Percentiles rank a stretch among this genome's conserved stretches.
Conservation (phyloP, 345 rosid species). For the Cochlearia excelsa region DNA sequence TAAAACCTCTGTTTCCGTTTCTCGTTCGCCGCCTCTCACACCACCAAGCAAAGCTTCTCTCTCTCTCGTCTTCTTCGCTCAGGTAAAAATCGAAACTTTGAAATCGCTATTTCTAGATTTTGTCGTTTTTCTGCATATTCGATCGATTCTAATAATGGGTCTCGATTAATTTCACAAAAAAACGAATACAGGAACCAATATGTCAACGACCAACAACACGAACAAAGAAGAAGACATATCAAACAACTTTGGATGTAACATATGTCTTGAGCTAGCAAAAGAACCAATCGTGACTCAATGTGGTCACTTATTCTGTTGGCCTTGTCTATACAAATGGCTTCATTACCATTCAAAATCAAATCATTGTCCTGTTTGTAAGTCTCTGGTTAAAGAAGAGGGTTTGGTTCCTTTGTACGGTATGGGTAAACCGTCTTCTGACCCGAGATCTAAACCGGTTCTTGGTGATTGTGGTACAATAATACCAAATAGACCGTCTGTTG, state of each 20-base stretch:
- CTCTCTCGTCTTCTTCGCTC: not conserved
- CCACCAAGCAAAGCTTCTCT: not conserved
- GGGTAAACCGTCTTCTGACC: conserved; percentile 75
- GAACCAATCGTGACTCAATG: conserved; percentile 92
- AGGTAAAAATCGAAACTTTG: conserved; percentile 4
- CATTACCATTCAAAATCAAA: conserved; percentile 51
- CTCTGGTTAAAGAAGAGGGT: conserved; percentile 69
- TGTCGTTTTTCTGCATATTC: conserved; percentile 3
- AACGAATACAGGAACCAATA: not conserved
- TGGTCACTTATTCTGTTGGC: conserved; percentile 98
- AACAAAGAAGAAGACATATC: conserved; percentile 46
- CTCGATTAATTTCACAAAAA: too few species aligned
- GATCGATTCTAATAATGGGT: not conserved
- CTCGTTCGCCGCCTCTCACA: conserved; percentile 9
- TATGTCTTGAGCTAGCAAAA: conserved; percentile 86
- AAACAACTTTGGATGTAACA: conserved; percentile 80
- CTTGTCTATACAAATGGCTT: conserved; percentile 95
- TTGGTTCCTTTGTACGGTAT: conserved; percentile 93
- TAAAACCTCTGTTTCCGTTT: conserved; percentile 3
- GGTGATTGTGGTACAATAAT: conserved; percentile 43
- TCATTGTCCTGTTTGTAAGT: conserved; percentile 89
- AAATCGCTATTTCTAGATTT: not conserved
- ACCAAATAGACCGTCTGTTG: conserved; percentile 73
- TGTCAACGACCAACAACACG: conserved; percentile 42
- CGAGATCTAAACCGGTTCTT: conserved; percentile 65